phyloP scores from a whole-genome alignment of 1,139 yeast species.

The Blastobotrys persicus region DNA sequence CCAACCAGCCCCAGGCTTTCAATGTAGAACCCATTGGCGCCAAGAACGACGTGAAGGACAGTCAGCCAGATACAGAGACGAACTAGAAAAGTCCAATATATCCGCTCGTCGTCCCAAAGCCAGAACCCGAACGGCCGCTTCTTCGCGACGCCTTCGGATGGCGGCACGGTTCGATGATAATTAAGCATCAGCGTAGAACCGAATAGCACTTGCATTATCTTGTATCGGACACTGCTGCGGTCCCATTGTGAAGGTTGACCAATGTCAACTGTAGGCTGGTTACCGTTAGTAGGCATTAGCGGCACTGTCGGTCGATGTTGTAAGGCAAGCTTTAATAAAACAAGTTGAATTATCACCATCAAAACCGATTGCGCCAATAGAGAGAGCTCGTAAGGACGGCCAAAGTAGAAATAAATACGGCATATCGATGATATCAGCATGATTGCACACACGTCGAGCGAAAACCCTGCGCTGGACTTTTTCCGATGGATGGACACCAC shows the following conservation, averaged over 20 bases:
- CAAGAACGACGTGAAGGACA: conserved; percentile 47
- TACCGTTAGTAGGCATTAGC: conserved; percentile 3
- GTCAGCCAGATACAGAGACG: conserved; percentile 46
- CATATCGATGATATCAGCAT: conserved; percentile 78
- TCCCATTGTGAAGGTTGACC: background rate
- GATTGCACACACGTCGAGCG: conserved; percentile 85
- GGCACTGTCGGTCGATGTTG: conserved; percentile 46
- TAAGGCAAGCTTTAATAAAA: conserved; percentile 61
- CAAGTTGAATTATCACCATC: conserved; percentile 71
- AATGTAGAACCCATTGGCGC: conserved; percentile 45
- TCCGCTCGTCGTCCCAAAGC: conserved; percentile 72
- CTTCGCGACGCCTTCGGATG: background rate
- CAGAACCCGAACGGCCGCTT: conserved; percentile 59
- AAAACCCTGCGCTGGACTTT: conserved; percentile 72
- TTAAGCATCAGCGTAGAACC: conserved; percentile 11
- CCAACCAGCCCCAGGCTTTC: conserved; percentile 70
- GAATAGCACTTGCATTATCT: conserved; percentile 3
- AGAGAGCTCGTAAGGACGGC: conserved; percentile 76
- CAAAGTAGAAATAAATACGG: conserved; percentile 70
- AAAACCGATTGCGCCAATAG: conserved; percentile 71
- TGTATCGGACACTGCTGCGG: background rate
- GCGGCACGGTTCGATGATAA: background rate
- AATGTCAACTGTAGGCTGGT: background rate
- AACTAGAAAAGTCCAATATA: conserved; percentile 65
- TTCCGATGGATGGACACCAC: conserved; percentile 62